Evolutionary conservation across 768 basidiomycete genomes (phyloP).

Genomic region (Amanita muscaria): DNA sequence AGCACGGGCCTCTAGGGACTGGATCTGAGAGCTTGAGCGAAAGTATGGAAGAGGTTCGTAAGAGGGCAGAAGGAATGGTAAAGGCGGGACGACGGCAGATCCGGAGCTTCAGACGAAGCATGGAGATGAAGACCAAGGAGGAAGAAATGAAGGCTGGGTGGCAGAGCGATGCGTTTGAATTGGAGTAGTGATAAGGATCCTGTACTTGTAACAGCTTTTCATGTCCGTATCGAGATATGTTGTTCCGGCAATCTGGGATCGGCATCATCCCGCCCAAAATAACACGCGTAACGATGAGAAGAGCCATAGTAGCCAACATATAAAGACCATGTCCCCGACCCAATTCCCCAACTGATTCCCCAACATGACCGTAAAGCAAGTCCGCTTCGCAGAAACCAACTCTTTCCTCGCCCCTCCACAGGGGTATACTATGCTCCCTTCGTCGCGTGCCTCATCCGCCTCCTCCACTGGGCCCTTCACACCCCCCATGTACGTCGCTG

Average conservation of each 20-base stretch:
- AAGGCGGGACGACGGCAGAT: constrained; percentile 24
- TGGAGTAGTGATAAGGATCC: constrained; percentile 7
- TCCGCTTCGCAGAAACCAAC: constrained; percentile 1
- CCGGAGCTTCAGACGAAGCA: constrained; percentile 34
- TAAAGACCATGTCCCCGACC: background rate
- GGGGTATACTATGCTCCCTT: background rate
- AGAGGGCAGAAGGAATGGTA: constrained; percentile 14
- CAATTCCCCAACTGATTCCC: background rate
- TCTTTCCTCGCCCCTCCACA: background rate
- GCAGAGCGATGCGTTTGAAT: constrained; percentile 42
- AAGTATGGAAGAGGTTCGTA: constrained; percentile 14
- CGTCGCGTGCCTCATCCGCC: background rate
- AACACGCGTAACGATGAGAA: too few species aligned
- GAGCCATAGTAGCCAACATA: too few species aligned
- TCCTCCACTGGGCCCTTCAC: background rate
- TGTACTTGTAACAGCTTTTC: background rate
- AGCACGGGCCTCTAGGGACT: constrained; percentile 57
- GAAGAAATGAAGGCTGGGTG: constrained; percentile 36
- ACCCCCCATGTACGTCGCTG: background rate
- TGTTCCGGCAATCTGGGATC: too few species aligned
- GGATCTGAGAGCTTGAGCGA: constrained; percentile 34
- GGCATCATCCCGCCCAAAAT: too few species aligned
- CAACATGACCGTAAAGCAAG: background rate
- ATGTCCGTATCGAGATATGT: background rate
- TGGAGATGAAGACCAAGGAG: constrained; percentile 29